Conservation (phyloP, 768 basidiomycete genomes). For the Mycena epipterygia region DNA sequence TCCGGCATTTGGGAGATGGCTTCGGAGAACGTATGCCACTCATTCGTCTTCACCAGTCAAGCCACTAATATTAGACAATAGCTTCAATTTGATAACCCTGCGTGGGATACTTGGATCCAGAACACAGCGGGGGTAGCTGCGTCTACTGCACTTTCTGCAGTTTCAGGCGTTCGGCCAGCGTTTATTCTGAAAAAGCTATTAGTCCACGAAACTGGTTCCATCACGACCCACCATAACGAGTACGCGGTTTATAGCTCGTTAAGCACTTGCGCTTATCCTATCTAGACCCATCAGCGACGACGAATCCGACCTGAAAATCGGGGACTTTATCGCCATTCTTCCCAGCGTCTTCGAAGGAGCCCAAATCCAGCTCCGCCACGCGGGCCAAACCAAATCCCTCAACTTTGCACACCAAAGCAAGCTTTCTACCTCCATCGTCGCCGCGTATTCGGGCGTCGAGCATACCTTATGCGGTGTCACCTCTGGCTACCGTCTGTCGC, state of each 20-base stretch:
- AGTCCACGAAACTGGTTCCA: slow-evolving; percentile 25
- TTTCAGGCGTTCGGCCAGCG: not conserved
- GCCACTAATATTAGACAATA: not conserved
- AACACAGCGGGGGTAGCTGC: slow-evolving; percentile 20
- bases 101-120: slow-evolving; percentile 34
- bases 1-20: slow-evolving; percentile 31
- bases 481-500: slow-evolving; percentile 29
- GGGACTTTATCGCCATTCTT: slow-evolving; percentile 29
- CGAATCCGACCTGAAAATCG: slow-evolving; percentile 22
- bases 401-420: slow-evolving; percentile 19
- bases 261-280: not conserved
- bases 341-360: slow-evolving; percentile 27
- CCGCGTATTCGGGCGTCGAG: slow-evolving; percentile 32
- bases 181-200: slow-evolving; percentile 23
- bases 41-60: not conserved
- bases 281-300: slow-evolving; percentile 20
- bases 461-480: slow-evolving; percentile 21
- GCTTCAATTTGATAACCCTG: slow-evolving; percentile 35
- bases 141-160: not conserved
- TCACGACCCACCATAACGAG: not conserved
- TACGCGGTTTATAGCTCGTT: slow-evolving; percentile 1
- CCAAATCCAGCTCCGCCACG: slow-evolving; percentile 28
- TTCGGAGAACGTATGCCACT: slow-evolving; percentile 23
- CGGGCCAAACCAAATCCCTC: slow-evolving; percentile 18
- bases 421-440: slow-evolving; percentile 28